Evolutionary conservation across 164 flowering plant species (phyloP).

Genomic region (Liquidambar formosana): DNA sequence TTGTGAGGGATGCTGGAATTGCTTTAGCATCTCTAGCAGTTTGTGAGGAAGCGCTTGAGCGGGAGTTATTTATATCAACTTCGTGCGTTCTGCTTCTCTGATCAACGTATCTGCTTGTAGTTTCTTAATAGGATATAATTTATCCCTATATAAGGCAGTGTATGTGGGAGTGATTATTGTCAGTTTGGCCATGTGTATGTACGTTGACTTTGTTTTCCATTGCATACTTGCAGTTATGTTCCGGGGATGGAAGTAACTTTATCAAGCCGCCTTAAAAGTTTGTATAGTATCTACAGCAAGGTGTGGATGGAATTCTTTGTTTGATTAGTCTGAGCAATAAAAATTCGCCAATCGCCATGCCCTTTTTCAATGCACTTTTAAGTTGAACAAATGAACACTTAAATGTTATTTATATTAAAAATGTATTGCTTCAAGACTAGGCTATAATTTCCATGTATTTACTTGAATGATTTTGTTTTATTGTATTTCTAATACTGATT

Average conservation of each 20-base stretch:
- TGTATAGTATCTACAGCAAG: slow-evolving; percentile 88
- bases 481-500: too few relatives aligned
- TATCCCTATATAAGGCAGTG: neutral
- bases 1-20: slow-evolving; percentile 73
- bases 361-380: neutral
- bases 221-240: slow-evolving; percentile 67
- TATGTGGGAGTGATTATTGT: neutral
- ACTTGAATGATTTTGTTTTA: too few relatives aligned
- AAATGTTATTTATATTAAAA: too few relatives aligned
- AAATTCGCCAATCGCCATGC: neutral
- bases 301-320: slow-evolving; percentile 30
- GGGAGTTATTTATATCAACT: slow-evolving; percentile 77
- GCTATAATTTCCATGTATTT: too few relatives aligned
- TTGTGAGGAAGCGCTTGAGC: slow-evolving; percentile 91
- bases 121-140: neutral
- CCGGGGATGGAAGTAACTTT: slow-evolving; percentile 97
- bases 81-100: slow-evolving; percentile 57
- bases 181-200: slow-evolving; percentile 1
- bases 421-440: too few relatives aligned
- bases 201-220: slow-evolving; percentile 10
- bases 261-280: slow-evolving; percentile 89
- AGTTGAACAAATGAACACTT: too few relatives aligned
- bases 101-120: neutral
- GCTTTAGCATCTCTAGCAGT: slow-evolving; percentile 78
- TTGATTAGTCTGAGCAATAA: neutral